Evolutionary conservation across 73 alveolate genomes (phyloP).

Genomic region (Paramecium caudatum): DNA sequence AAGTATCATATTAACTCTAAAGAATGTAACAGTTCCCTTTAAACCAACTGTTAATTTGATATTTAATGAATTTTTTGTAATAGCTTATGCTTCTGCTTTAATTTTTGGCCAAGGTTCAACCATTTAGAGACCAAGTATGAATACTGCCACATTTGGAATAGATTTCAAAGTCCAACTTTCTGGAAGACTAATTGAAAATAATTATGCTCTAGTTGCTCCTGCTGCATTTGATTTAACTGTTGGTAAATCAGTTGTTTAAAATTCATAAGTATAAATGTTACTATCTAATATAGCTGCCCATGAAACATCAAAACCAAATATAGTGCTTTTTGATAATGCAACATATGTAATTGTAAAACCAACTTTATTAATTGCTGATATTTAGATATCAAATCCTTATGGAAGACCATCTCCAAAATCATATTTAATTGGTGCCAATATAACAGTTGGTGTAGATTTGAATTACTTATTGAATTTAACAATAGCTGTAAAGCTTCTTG

Average conservation of each 20-base stretch:
- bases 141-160: conserved; percentile 22
- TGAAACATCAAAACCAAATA: conserved; percentile 66
- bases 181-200: conserved; percentile 15
- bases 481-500: not conserved
- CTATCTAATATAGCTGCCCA: conserved; percentile 65
- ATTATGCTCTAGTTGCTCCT: not conserved
- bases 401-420: conserved; percentile 19
- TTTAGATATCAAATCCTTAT: conserved; percentile 41
- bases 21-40: not conserved
- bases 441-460: conserved; percentile 20
- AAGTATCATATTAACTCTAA: conserved; percentile 29
- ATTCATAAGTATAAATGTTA: conserved; percentile 17
- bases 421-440: conserved; percentile 56
- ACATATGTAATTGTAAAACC: conserved; percentile 45
- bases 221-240: not conserved
- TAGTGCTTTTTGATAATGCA: not conserved
- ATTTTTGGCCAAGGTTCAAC: conserved; percentile 23
- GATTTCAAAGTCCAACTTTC: conserved; percentile 22
- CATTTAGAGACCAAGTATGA: conserved; percentile 3
- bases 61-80: not conserved
- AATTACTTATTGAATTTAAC: conserved; percentile 29
- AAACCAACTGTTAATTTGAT: not conserved
- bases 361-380: not conserved
- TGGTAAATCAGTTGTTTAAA: conserved; percentile 6
- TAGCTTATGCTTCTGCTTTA: not conserved